These are phyloP conservation scores for Moniliophthora roreri DNA, from an alignment of 1,284 basidiomycete species.

Conservation along the genomic window DNA sequence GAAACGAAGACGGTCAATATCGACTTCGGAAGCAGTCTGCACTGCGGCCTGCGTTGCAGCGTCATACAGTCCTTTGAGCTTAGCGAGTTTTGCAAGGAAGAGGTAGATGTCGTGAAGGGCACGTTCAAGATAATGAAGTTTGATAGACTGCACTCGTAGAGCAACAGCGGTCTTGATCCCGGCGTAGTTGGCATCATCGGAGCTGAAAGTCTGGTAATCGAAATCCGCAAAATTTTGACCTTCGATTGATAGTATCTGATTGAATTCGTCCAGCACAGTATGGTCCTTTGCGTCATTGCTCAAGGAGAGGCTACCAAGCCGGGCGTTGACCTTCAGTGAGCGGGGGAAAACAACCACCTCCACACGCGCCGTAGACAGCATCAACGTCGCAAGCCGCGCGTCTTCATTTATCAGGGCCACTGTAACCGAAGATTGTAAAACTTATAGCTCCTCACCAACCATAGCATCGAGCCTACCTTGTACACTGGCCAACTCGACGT, in stretches of 20 bases:
- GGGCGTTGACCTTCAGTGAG: constrained; percentile 80
- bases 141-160: constrained; percentile 89
- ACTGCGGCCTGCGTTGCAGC: constrained; percentile 93
- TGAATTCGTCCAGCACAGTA: constrained; percentile 69
- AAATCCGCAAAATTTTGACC: constrained; percentile 96
- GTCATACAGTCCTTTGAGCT: constrained; percentile 93
- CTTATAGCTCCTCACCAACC: constrained; percentile 2
- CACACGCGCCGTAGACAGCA: constrained; percentile 90
- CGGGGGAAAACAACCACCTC: constrained; percentile 75
- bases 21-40: constrained; percentile 84
- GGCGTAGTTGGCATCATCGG: constrained; percentile 63
- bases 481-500: constrained; percentile 87
- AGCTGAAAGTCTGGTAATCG: constrained; percentile 92
- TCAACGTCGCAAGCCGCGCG: constrained; percentile 79
- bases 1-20: constrained; percentile 82
- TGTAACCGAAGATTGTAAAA: constrained; percentile 28
- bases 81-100: constrained; percentile 87
- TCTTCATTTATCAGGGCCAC: constrained; percentile 85
- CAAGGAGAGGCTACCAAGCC: constrained; percentile 85
- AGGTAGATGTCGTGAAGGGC: constrained; percentile 85
- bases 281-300: constrained; percentile 72
- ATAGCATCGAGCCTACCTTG: constrained; percentile 53
- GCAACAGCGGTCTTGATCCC: constrained; percentile 88
- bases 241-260: constrained; percentile 91
- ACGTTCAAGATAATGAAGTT: constrained; percentile 86